Percentiles rank a stretch among this genome's conserved stretches.
These are phyloP conservation scores for Acarospora socialis DNA, from an alignment of 2,329 filamentous ascomycete species.

Conservation along the genomic window DNA sequence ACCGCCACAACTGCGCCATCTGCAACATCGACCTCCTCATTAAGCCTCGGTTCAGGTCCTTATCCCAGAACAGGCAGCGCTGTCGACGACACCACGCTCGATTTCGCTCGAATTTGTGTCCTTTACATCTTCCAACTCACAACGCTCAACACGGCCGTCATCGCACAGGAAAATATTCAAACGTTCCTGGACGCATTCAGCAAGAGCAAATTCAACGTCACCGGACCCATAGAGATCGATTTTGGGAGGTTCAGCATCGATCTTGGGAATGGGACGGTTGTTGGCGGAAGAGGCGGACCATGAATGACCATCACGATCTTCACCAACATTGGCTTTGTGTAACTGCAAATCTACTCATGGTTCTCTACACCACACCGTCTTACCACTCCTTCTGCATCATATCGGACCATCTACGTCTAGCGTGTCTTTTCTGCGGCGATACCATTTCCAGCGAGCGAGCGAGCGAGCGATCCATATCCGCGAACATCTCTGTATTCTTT, in stretches of 20 bases:
- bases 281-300: slow-evolving; percentile 11
- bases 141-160: slow-evolving; percentile 10
- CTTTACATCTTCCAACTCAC: slow-evolving; percentile 18
- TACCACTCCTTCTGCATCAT: no score
- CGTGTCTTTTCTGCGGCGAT: no score
- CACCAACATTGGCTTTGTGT: no score
- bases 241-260: slow-evolving; percentile 10
- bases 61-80: slow-evolving; percentile 9
- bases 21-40: slow-evolving; percentile 7
- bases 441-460: no score
- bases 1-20: slow-evolving; percentile 7
- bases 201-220: slow-evolving; percentile 6
- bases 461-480: no score
- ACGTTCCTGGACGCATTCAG: slow-evolving; percentile 4
- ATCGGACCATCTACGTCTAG: no score
- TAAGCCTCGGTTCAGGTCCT: neutral
- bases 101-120: slow-evolving; percentile 18
- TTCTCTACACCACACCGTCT: no score
- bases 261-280: slow-evolving; percentile 11
- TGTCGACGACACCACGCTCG: slow-evolving; percentile 9
- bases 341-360: no score
- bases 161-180: slow-evolving; percentile 12
- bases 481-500: no score
- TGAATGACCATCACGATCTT: no score
- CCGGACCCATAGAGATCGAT: slow-evolving; percentile 9